Evolutionary conservation across 1,284 basidiomycete species (phyloP).

Genomic region (Heterobasidion parviporum): DNA sequence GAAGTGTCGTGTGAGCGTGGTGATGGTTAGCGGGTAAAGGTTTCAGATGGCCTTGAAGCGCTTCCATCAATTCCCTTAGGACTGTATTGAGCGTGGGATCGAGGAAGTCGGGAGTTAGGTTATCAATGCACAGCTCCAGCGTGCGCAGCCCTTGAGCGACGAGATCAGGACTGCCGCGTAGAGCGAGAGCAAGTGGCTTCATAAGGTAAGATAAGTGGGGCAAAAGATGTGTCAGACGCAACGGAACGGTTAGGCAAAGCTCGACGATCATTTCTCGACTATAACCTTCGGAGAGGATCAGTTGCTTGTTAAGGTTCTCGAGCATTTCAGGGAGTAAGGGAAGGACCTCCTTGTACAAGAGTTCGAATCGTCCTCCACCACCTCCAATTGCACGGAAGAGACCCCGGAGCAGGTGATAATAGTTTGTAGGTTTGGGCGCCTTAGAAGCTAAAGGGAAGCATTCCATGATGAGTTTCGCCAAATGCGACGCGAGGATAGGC

Average conservation of each 20-base stretch:
- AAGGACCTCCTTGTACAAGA: constrained; percentile 94
- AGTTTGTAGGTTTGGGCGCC: constrained; percentile 86
- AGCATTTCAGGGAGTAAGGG: constrained; percentile 96
- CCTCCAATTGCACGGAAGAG: constrained; percentile 97
- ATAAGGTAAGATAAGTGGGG: constrained; percentile 96
- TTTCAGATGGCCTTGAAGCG: constrained; percentile 84
- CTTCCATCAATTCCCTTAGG: constrained; percentile 90
- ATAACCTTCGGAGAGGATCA: constrained; percentile 72
- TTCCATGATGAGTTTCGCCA: constrained; percentile 94
- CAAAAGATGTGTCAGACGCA: constrained; percentile 91
- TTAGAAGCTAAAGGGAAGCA: constrained; percentile 93
- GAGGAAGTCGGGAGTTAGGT: constrained; percentile 95
- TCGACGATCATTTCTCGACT: constrained; percentile 93
- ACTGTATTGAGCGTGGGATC: constrained; percentile 95
- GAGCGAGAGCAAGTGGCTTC: constrained; percentile 91
- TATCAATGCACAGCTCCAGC: constrained; percentile 99
- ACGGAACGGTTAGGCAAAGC: constrained; percentile 93
- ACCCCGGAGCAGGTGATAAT: constrained; percentile 90
- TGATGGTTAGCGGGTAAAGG: constrained; percentile 88
- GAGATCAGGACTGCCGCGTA: constrained; percentile 84
- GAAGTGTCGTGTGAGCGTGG: constrained; percentile 92
- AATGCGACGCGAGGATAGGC: constrained; percentile 85
- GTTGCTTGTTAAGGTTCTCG: constrained; percentile 87
- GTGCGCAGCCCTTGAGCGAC: constrained; percentile 96
- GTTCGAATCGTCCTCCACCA: constrained; percentile 88